Evolutionary conservation across 1,284 basidiomycete species (phyloP).

Genomic region (Cerrena zonata): DNA sequence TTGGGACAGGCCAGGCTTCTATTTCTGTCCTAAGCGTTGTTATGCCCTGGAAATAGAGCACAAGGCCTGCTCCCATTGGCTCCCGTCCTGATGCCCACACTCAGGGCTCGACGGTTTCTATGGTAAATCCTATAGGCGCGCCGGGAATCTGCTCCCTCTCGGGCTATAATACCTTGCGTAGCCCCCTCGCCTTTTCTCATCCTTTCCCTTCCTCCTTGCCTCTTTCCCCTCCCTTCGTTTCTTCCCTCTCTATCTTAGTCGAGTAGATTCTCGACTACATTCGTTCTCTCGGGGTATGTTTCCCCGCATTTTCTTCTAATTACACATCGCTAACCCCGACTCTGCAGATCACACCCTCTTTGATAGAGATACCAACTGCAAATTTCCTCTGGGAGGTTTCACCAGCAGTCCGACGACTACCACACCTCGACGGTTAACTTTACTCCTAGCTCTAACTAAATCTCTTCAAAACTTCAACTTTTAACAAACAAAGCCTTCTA

Average conservation of each 20-base stretch:
- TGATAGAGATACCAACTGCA: slow-evolving; percentile 57
- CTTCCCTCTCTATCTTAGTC: slow-evolving; percentile 40
- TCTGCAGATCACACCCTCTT: slow-evolving; percentile 60
- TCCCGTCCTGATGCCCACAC: not conserved
- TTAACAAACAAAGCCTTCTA: slow-evolving; percentile 4
- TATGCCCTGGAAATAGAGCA: not conserved
- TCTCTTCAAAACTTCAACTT: too few relatives aligned
- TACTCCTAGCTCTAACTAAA: too few relatives aligned
- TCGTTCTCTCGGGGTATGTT: slow-evolving; percentile 38
- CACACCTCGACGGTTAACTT: slow-evolving; percentile 44
- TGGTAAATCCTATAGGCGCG: slow-evolving; percentile 16
- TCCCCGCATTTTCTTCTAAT: not conserved
- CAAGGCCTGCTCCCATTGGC: not conserved
- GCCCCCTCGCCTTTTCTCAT: slow-evolving; percentile 17
- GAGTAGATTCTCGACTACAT: slow-evolving; percentile 56
- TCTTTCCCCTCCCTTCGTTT: slow-evolving; percentile 34
- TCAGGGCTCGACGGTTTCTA: slow-evolving; percentile 18
- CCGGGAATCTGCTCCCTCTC: slow-evolving; percentile 14
- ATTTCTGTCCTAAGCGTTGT: not conserved
- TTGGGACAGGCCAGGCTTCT: too few relatives aligned
- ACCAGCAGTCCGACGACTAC: slow-evolving; percentile 40
- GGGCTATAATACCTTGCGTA: slow-evolving; percentile 4
- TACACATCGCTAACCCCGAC: not conserved
- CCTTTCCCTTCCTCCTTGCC: slow-evolving; percentile 31
- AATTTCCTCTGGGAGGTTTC: slow-evolving; percentile 54